Conservation (phyloP, 2,329 filamentous ascomycete genomes). For the Intubia oerlemansii region DNA sequence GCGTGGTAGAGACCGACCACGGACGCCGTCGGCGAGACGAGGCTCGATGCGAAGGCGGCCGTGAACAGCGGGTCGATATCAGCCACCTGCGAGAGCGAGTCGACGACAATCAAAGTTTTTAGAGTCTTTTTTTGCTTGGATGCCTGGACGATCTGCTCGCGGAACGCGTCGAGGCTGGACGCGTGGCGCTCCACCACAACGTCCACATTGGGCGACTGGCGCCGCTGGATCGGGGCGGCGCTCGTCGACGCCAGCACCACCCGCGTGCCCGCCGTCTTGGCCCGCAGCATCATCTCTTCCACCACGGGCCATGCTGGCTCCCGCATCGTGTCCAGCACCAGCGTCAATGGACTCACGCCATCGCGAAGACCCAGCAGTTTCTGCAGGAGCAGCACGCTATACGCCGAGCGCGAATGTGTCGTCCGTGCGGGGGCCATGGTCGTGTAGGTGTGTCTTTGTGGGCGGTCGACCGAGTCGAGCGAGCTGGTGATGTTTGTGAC, state of each 20-base stretch:
- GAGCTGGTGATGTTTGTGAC: no score
- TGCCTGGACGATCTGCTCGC: slow-evolving; percentile 33
- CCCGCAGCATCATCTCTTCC: slow-evolving; percentile 52
- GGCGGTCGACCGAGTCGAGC: no score
- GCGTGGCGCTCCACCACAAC: slow-evolving; percentile 42
- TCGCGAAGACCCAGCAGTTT: slow-evolving; percentile 11
- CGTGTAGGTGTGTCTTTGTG: neutral
- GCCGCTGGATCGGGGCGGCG: slow-evolving; percentile 45
- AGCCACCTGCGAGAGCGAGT: slow-evolving; percentile 51
- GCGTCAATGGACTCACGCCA: slow-evolving; percentile 60
- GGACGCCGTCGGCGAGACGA: slow-evolving; percentile 44
- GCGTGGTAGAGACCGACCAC: slow-evolving; percentile 65
- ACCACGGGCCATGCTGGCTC: slow-evolving; percentile 53
- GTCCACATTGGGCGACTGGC: slow-evolving; percentile 41
- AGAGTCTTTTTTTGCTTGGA: no score
- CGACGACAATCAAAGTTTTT: slow-evolving; percentile 59
- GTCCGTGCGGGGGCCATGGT: no score
- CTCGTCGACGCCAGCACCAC: neutral
- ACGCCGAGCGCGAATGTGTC: slow-evolving; percentile 10
- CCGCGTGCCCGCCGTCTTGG: slow-evolving; percentile 40
- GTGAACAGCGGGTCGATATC: slow-evolving; percentile 32
- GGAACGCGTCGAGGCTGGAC: slow-evolving; percentile 33
- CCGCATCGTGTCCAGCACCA: slow-evolving; percentile 69
- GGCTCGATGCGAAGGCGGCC: slow-evolving; percentile 45
- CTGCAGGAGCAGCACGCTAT: slow-evolving; percentile 11